These are phyloP conservation scores for Acanthamoeba rhysodes DNA, from an alignment of 208 protist species.

Conservation along the genomic window DNA sequence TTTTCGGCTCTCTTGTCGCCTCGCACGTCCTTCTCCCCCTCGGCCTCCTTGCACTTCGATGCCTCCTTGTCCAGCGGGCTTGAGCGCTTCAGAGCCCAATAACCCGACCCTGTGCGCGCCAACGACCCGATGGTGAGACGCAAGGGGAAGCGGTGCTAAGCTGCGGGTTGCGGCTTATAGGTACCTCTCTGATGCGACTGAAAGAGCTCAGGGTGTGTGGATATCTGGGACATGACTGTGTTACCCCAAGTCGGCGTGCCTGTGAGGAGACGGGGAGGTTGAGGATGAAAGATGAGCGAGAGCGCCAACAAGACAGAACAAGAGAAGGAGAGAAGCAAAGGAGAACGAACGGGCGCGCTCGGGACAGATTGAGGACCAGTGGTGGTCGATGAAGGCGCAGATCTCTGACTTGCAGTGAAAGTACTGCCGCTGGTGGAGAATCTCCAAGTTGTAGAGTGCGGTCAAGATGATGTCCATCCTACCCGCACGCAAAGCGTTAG, in stretches of 20 bases:
- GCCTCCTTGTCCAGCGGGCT: conserved; percentile 14
- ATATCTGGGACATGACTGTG: conserved; percentile 74
- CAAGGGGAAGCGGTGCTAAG: neutral
- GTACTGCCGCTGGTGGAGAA: conserved; percentile 54
- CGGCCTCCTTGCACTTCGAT: neutral
- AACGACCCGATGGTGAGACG: neutral
- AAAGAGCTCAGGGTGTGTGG: conserved; percentile 69
- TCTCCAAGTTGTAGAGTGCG: conserved; percentile 69
- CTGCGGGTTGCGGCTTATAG: neutral
- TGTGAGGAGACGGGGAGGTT: neutral
- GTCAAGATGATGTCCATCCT: conserved; percentile 75
- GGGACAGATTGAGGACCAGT: conserved; percentile 68
- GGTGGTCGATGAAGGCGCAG: conserved; percentile 70
- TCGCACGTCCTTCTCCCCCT: conserved; percentile 46
- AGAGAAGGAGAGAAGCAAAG: neutral
- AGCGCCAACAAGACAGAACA: neutral
- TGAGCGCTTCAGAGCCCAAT: conserved; percentile 72
- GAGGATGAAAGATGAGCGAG: neutral
- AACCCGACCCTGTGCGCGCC: conserved; percentile 30
- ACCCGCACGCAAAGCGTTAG: neutral
- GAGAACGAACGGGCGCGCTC: conserved; percentile 59
- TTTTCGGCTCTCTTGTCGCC: conserved; percentile 60
- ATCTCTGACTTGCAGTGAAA: conserved; percentile 68
- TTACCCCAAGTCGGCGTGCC: conserved; percentile 64
- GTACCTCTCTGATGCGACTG: conserved; percentile 51